Base-by-base conservation (phyloP, 495 filamentous ascomycete species). In the Hypoxylon lienhwacheense region DNA sequence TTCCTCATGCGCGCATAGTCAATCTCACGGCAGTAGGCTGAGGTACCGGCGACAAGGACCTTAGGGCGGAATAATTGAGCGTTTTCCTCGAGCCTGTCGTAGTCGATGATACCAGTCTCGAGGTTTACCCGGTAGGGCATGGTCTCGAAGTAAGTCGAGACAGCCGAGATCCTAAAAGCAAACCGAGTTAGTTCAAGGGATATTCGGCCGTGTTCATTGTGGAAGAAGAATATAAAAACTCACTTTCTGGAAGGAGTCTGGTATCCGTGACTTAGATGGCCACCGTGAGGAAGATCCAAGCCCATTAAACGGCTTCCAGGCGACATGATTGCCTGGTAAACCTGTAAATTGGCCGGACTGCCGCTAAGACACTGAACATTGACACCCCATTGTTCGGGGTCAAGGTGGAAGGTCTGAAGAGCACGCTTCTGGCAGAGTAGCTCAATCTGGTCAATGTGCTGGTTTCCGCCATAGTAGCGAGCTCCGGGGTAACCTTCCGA, bases 301-400 rank as follows among this genome's bases (percentile, higher is more conserved):
- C 95, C 93, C 95, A 99, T 97, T 60, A 99, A 75, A 60, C 93
- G 83, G 59, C 97, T 93, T 69, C 97, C 93, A 24, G 90, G 90
- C 67, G 85, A 85, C 91, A 98, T 97, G 68, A 99, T 86, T 53
- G 93, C 93, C 80, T 97, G 95, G 79, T 99, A 97, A 59, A 95
- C 91, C 80, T 98, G 92, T 53, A 99, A 75, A 75, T 99, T 99
- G 73, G 93, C 93, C 53, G 93, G 93, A 72, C 83, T 88, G 53
- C 91, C 90, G 71, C 85, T 89, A 70, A 99, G 73, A 69, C 87
- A 90, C 77, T 99, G 93, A 42, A 99, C 93, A 68, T 99, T 99
- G 78, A 99, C 93, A 65, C 95, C 93, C 93, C 93, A 99, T 75
- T 93, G 88, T 63, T 85, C 83, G 15, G 83, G 57, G 71, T 96